phyloP scores from a whole-genome alignment of 1,284 basidiomycete genomes.

The Austroboletus novae-zelandiae region DNA sequence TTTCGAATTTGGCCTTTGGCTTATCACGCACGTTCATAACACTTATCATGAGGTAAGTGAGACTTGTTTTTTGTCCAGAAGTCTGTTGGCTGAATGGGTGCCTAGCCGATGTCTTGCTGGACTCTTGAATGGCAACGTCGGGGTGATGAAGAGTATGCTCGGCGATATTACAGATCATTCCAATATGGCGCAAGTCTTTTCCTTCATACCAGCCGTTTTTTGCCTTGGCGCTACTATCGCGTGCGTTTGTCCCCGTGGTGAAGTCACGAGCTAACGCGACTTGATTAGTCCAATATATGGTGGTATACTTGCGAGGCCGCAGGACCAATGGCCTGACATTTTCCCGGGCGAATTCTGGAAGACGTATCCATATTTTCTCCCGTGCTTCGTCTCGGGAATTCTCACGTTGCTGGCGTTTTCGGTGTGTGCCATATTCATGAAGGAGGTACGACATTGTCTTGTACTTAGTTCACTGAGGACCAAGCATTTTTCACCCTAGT shows the following conservation, averaged over 20 bases:
- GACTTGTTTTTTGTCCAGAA: too few relatives aligned
- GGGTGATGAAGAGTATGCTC: slow-evolving; percentile 28
- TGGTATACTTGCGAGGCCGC: slow-evolving; percentile 45
- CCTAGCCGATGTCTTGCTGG: slow-evolving; percentile 36
- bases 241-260: slow-evolving; percentile 14
- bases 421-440: slow-evolving; percentile 56
- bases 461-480: neutral
- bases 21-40: slow-evolving; percentile 68
- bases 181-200: slow-evolving; percentile 33
- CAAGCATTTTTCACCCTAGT: slow-evolving; percentile 7
- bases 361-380: slow-evolving; percentile 54
- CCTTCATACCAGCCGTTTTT: slow-evolving; percentile 26
- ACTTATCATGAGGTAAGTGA: slow-evolving; percentile 54
- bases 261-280: slow-evolving; percentile 43
- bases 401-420: slow-evolving; percentile 55
- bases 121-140: slow-evolving; percentile 35
- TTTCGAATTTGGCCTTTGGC: slow-evolving; percentile 56
- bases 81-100: neutral
- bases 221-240: slow-evolving; percentile 24
- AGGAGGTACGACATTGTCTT: slow-evolving; percentile 44
- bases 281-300: slow-evolving; percentile 47
- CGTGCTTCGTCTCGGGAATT: slow-evolving; percentile 55
- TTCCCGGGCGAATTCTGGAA: slow-evolving; percentile 49
- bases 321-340: slow-evolving; percentile 43
- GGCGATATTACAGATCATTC: slow-evolving; percentile 49